phyloP scores from a whole-genome alignment of 2,329 filamentous ascomycete genomes.

The Taxawa tesnikishii region DNA sequence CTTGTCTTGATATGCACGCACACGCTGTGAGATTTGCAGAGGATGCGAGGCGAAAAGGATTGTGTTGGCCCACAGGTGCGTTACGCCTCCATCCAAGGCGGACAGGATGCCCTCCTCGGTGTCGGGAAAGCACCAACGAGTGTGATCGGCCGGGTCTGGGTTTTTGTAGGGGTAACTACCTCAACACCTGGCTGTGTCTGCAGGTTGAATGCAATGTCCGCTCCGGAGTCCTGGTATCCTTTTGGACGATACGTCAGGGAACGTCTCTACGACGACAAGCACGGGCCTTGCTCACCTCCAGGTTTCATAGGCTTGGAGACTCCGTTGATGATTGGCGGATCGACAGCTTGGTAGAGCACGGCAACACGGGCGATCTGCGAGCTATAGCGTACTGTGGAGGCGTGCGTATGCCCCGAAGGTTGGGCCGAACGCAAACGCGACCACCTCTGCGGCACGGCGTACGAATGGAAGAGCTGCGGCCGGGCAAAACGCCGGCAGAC shows the following conservation, averaged over 20 bases:
- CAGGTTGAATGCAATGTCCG: slow-evolving; percentile 35
- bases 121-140: slow-evolving; percentile 31
- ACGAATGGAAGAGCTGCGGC: no score
- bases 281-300: slow-evolving; percentile 20
- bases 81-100: slow-evolving; percentile 26
- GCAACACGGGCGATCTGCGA: slow-evolving; percentile 26
- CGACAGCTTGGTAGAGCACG: slow-evolving; percentile 34
- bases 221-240: slow-evolving; percentile 38
- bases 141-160: slow-evolving; percentile 17
- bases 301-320: slow-evolving; percentile 38
- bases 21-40: slow-evolving; percentile 27
- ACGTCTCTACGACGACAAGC: not conserved
- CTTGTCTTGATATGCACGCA: slow-evolving; percentile 18
- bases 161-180: slow-evolving; percentile 19
- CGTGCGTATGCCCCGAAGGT: no score
- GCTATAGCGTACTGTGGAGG: no score
- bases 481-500: no score
- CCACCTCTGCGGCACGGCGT: no score
- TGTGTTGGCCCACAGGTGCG: slow-evolving; percentile 39
- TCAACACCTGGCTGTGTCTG: slow-evolving; percentile 15
- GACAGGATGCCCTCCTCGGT: slow-evolving; percentile 28
- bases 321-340: slow-evolving; percentile 35
- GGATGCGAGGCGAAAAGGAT: slow-evolving; percentile 37
- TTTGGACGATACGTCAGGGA: not conserved
- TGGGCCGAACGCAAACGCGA: no score